Percentiles rank a stretch among this genome's conserved stretches.
These are phyloP conservation scores for Keithomyces neogunnii DNA, from an alignment of 2,329 filamentous ascomycete species.

Conservation along the genomic window DNA sequence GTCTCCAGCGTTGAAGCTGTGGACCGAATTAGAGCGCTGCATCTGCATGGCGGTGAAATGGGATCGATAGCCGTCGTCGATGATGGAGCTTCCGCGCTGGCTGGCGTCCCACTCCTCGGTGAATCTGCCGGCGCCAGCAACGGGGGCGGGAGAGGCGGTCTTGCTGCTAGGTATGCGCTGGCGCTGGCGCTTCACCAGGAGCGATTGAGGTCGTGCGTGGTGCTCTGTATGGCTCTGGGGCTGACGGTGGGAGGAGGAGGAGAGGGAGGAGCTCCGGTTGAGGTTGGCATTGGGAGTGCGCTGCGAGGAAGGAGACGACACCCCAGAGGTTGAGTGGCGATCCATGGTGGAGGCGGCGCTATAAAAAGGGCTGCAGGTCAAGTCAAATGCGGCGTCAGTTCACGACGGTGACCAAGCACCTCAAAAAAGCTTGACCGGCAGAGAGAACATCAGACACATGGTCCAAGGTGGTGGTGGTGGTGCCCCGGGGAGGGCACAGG, in stretches of 20 bases:
- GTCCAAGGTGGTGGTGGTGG: not conserved
- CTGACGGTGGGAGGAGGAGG: conserved; percentile 3
- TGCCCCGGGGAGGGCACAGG: not conserved
- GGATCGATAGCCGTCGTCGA: conserved; percentile 34
- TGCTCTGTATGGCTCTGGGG: conserved; percentile 7
- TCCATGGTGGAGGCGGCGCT: conserved; percentile 24
- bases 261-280: conserved; percentile 6
- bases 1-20: conserved; percentile 42
- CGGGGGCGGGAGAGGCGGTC: not conserved
- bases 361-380: not conserved
- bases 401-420: conserved; percentile 1
- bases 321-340: conserved; percentile 12
- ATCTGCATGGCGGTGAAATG: conserved; percentile 40
- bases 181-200: conserved; percentile 13
- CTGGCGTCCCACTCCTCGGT: conserved; percentile 65
- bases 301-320: conserved; percentile 5
- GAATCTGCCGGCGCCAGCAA: conserved; percentile 38
- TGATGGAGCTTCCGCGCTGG: conserved; percentile 56
- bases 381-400: conserved; percentile 4
- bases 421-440: not conserved
- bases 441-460: not conserved
- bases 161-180: conserved; percentile 7
- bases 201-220: conserved; percentile 9
- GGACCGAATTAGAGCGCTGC: conserved; percentile 54
- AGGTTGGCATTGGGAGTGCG: conserved; percentile 9